Percentiles rank a stretch among this genome's conserved stretches.
These are phyloP conservation scores for Nidula microcarpa DNA, from an alignment of 768 basidiomycete genomes.

Conservation along the genomic window DNA sequence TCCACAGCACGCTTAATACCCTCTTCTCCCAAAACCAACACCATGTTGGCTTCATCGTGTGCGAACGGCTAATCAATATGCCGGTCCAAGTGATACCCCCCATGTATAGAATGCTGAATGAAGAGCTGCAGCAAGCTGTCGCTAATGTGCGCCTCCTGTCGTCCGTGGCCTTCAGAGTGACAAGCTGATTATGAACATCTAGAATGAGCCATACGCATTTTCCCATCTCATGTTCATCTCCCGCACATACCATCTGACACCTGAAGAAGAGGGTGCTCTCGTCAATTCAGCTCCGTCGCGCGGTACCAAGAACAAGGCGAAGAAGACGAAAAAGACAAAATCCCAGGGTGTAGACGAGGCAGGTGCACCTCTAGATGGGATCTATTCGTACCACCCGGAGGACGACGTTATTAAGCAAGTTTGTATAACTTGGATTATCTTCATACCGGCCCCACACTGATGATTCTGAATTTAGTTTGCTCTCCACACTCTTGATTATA, in stretches of 20 bases:
- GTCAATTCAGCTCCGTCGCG: conserved; percentile 35
- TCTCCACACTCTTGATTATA: conserved; percentile 40
- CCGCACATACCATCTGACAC: conserved; percentile 70
- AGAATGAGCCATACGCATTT: conserved; percentile 67
- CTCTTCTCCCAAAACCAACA: conserved; percentile 48
- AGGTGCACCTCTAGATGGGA: conserved; percentile 38
- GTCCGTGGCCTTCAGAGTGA: neutral
- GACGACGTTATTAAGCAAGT: conserved; percentile 74
- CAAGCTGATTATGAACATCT: neutral
- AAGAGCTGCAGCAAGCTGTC: conserved; percentile 76
- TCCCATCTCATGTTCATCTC: conserved; percentile 75
- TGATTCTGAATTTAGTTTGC: conserved; percentile 34
- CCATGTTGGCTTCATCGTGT: conserved; percentile 81
- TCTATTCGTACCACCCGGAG: conserved; percentile 83
- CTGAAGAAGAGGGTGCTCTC: conserved; percentile 60
- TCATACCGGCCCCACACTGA: neutral
- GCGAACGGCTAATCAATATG: conserved; percentile 92
- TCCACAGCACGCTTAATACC: conserved; percentile 50
- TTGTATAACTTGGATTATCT: conserved; percentile 10
- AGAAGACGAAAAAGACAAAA: conserved; percentile 32
- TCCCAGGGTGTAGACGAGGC: conserved; percentile 1
- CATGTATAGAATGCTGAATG: conserved; percentile 84
- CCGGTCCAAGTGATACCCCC: conserved; percentile 91
- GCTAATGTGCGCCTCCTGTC: conserved; percentile 47
- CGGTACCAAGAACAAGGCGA: conserved; percentile 31